Base-by-base conservation (phyloP, 192 early-diverging fungal species). In the Coemansia sp. region DNA sequence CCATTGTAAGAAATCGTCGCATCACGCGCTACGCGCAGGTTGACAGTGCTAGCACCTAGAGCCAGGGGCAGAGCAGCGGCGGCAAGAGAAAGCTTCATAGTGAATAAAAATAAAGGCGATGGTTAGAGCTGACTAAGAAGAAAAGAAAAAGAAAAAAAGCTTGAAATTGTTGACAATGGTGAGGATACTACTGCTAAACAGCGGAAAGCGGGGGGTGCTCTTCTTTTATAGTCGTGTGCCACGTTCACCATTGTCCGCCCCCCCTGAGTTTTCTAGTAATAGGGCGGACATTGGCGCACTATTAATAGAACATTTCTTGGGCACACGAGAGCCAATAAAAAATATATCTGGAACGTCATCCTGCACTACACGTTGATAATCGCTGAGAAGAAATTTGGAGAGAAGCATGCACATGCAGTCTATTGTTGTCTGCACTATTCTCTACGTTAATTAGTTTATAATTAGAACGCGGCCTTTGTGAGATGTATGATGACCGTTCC, bases 1-100 rank as follows among this genome's bases (percentile, higher is more conserved):
- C 76, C 76, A 50, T 78, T 78, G 67, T 65, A 78, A 19, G 67
- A 51, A 3, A 78, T 63, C 0, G 70, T 78, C 2, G 76, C 65
- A 27, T 78, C 76, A 17, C 76, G 70, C 3, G 70, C 61, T 2
- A 69, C 67, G 11, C 66, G 76, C 29, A 72, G n/a, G 17, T 42
- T 64, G 20, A 40, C 63, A 0, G 70, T 62, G 40, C 62, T 36
- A 20, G 64, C 45, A 1, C 45, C 70, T 24, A 72, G n/a, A 10
- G 70, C 70, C 36, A 72, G 38, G 51, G 51, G 51, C 51, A 55
- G 12, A 29, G 51, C 51, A 5, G 13, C 51, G 7, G 59, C 59
- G 15, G 59, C 59, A 36, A 61, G 29, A 61, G 59, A 55, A 24
- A 55, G 51, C 24, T 55, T 55, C 51, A 55, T 55, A 55, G 10